Evolutionary conservation across 179 eudicot genomes (phyloP).

Genomic region (Carnegiea gigantea): DNA sequence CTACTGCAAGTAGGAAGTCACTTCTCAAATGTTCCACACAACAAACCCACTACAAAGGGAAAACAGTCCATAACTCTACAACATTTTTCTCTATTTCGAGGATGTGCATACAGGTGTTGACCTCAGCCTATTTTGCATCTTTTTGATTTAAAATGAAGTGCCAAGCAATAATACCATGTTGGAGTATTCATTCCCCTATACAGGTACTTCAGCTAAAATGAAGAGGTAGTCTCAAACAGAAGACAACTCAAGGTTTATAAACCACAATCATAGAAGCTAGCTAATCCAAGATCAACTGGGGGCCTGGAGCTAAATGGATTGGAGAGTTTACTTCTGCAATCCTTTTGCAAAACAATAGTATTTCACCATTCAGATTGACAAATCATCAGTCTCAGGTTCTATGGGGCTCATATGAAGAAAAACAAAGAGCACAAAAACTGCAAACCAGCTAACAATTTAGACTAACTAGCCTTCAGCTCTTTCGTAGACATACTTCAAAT

Average conservation of each 20-base stretch:
- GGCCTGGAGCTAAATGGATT: background rate
- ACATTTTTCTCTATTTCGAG: background rate
- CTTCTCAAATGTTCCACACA: background rate
- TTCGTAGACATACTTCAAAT: background rate
- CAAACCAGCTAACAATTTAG: slow-evolving; percentile 2
- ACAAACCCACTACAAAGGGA: background rate
- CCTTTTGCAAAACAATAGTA: background rate
- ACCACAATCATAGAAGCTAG: background rate
- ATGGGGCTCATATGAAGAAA: background rate
- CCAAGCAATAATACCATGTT: background rate
- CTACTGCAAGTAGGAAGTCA: background rate
- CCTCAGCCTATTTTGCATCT: background rate
- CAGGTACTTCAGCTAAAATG: background rate
- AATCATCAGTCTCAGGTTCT: background rate
- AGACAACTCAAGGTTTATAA: background rate
- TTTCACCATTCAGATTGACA: background rate
- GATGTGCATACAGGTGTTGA: too few relatives aligned
- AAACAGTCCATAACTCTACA: background rate
- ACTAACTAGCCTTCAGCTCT: background rate
- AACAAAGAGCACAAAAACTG: background rate
- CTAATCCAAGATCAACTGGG: background rate
- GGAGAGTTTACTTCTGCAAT: too few relatives aligned
- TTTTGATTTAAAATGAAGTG: background rate
- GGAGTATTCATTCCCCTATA: background rate
- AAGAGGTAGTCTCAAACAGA: background rate